Percentiles rank a stretch among this genome's conserved stretches.
These are phyloP conservation scores for Dactylis glomerata DNA, from an alignment of 176 grass and related monocot species.

Conservation along the genomic window DNA sequence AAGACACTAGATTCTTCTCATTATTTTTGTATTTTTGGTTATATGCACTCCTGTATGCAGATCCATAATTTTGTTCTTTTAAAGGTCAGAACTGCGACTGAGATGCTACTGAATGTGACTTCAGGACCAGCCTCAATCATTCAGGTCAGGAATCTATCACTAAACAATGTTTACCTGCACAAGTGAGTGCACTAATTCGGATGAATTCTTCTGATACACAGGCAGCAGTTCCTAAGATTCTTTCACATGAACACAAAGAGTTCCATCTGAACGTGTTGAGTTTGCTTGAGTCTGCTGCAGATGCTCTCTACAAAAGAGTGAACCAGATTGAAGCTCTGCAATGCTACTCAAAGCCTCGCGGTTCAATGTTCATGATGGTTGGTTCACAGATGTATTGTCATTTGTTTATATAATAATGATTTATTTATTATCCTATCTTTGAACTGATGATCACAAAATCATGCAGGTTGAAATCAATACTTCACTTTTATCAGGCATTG, in stretches of 20 bases:
- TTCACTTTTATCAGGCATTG: slow-evolving; percentile 52
- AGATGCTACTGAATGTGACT: slow-evolving; percentile 84
- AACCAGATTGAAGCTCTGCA: slow-evolving; percentile 58
- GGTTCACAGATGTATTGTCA: background rate
- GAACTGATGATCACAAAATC: background rate
- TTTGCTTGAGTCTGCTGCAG: slow-evolving; percentile 58
- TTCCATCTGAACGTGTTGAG: slow-evolving; percentile 57
- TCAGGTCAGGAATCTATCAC: slow-evolving; percentile 47
- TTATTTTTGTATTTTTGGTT: background rate
- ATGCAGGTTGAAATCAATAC: slow-evolving; percentile 79
- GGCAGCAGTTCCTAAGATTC: slow-evolving; percentile 65
- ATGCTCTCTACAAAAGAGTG: slow-evolving; percentile 53
- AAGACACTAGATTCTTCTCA: background rate
- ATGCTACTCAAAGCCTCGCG: slow-evolving; percentile 69
- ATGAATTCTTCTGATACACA: slow-evolving; percentile 19
- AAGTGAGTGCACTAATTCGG: background rate
- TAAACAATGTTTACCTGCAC: background rate
- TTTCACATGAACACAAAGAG: slow-evolving; percentile 52
- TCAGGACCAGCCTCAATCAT: slow-evolving; percentile 70
- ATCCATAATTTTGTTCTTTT: slow-evolving; percentile 19
- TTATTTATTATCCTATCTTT: background rate
- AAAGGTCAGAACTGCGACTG: slow-evolving; percentile 71
- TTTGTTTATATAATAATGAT: background rate
- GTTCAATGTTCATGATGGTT: slow-evolving; percentile 99
- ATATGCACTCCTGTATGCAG: background rate